phyloP scores from a whole-genome alignment of 1,284 basidiomycete species.

The Coniferiporia weirii region DNA sequence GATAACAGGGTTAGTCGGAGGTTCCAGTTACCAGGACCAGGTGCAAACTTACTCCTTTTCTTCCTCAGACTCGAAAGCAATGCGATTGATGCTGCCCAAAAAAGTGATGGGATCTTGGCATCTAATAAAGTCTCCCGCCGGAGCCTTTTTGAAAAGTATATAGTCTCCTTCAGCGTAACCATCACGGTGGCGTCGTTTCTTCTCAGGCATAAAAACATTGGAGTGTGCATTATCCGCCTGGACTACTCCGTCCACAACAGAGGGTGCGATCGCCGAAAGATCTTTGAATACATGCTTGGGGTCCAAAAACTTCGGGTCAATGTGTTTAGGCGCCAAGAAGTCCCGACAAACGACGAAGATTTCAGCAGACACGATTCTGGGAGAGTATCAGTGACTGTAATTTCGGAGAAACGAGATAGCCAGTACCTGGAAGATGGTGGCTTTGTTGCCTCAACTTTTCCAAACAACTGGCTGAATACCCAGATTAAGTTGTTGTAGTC shows the following conservation, averaged over 20 bases:
- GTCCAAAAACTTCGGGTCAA: conserved; percentile 98
- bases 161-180: conserved; percentile 97
- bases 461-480: conserved; percentile 98
- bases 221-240: conserved; percentile 61
- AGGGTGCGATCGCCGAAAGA: conserved; percentile 46
- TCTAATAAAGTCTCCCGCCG: conserved; percentile 74
- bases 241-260: conserved; percentile 44
- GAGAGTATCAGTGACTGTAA: conserved; percentile 7
- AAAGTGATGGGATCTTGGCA: conserved; percentile 71
- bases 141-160: conserved; percentile 77
- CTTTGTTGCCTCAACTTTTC: conserved; percentile 97
- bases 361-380: conserved; percentile 97
- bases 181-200: conserved; percentile 88
- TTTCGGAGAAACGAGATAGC: conserved; percentile 2
- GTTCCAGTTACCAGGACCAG: conserved; percentile 3
- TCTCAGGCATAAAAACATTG: conserved; percentile 97
- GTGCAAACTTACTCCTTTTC: conserved; percentile 66
- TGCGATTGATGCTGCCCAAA: conserved; percentile 81
- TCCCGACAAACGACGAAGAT: conserved; percentile 99
- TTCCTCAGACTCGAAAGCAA: conserved; percentile 79
- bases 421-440: conserved; percentile 90
- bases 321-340: conserved; percentile 91
- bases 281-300: conserved; percentile 99
- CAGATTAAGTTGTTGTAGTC: conserved; percentile 99
- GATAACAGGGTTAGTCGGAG: conserved; percentile 13